Evolutionary conservation across 106 monocot genomes (phyloP).

Genomic region (Alisma plantagoaquatica): DNA sequence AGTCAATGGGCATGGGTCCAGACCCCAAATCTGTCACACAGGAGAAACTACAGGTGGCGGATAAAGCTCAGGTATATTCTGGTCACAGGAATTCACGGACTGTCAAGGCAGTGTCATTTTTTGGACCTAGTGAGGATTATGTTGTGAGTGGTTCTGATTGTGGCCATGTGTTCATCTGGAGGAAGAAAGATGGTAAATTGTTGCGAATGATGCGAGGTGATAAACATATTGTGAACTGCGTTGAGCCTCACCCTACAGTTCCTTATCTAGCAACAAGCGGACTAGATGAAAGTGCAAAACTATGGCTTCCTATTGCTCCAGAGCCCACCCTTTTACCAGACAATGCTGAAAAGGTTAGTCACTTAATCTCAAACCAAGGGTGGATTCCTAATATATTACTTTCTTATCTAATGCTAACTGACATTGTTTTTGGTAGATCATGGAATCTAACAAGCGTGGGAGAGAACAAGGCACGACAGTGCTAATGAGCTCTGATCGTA

Average conservation of each 20-base stretch:
- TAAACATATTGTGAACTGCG: slow-evolving; percentile 69
- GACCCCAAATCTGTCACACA: slow-evolving; percentile 21
- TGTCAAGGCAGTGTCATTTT: slow-evolving; percentile 70
- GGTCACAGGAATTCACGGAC: slow-evolving; percentile 78
- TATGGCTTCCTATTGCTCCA: slow-evolving; percentile 55
- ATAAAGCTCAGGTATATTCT: slow-evolving; percentile 53
- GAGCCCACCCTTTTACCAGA: slow-evolving; percentile 30
- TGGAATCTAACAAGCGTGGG: neutral
- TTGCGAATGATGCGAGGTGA: slow-evolving; percentile 68
- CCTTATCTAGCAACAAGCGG: slow-evolving; percentile 84
- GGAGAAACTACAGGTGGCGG: slow-evolving; percentile 19
- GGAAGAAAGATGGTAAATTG: slow-evolving; percentile 54
- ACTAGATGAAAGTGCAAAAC: slow-evolving; percentile 60
- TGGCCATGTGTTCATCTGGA: slow-evolving; percentile 78
- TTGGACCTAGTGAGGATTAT: slow-evolving; percentile 73
- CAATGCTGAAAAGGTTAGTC: slow-evolving; percentile 39
- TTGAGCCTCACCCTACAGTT: slow-evolving; percentile 60
- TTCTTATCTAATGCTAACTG: neutral
- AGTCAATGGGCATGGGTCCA: slow-evolving; percentile 56
- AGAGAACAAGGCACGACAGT: no score
- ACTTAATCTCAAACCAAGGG: no score
- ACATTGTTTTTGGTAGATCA: neutral
- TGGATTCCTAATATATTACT: neutral
- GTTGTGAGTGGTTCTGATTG: slow-evolving; percentile 88
- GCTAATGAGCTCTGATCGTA: no score